Evolutionary conservation across 129 eudicot species (phyloP).

Genomic region (Deinandra increscens): DNA sequence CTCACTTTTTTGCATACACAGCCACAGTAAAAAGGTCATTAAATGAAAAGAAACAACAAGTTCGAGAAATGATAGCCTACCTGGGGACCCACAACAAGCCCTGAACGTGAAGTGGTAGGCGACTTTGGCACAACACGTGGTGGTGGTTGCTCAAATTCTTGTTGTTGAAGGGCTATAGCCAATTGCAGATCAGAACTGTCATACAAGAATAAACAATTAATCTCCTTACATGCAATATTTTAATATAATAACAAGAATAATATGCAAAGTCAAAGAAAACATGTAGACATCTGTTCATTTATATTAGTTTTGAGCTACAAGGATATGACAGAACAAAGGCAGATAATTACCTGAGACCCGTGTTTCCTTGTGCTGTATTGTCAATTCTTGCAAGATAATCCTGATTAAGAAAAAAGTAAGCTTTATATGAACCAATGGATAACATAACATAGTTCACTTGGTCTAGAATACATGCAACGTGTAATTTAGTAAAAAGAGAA

Average conservation of each 20-base stretch:
- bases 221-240: background rate
- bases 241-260: background rate
- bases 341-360: conserved; percentile 61
- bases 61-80: conserved; percentile 32
- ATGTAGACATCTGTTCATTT: background rate
- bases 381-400: conserved; percentile 76
- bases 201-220: conserved; percentile 15
- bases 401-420: conserved; percentile 37
- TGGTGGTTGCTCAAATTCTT: conserved; percentile 73
- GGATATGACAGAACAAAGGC: conserved; percentile 4
- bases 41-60: background rate
- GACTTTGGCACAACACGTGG: conserved; percentile 47
- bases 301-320: conserved; percentile 11
- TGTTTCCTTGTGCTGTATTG: conserved; percentile 37
- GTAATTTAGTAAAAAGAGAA: conserved; percentile 7
- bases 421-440: background rate
- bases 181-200: conserved; percentile 86
- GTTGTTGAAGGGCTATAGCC: conserved; percentile 88
- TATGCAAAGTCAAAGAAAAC: background rate
- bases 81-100: conserved; percentile 86
- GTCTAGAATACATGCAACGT: background rate
- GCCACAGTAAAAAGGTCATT: background rate
- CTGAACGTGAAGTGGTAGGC: conserved; percentile 46
- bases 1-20: background rate
- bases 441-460: background rate